Percentiles rank a stretch among this genome's conserved stretches.
phyloP scores from a whole-genome alignment of 495 filamentous ascomycete genomes.

The Talaromyces nanjingensis region DNA sequence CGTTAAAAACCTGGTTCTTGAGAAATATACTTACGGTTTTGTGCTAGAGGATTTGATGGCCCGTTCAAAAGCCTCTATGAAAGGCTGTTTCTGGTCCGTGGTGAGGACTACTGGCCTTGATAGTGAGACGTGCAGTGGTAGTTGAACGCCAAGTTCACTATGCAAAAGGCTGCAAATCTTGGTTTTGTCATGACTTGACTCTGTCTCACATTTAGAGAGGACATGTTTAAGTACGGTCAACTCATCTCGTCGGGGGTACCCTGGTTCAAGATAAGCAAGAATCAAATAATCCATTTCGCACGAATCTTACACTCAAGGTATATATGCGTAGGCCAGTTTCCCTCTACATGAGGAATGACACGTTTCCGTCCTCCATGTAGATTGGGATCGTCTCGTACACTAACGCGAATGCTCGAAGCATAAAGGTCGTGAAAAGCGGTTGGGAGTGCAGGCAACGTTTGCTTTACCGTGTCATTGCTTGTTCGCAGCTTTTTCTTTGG shows the following conservation, averaged over 20 bases:
- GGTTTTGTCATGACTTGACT: slow-evolving; percentile 6
- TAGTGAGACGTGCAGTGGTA: slow-evolving; percentile 84
- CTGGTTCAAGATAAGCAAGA: slow-evolving; percentile 36
- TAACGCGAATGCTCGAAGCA: slow-evolving; percentile 63
- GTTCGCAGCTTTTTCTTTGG: slow-evolving; percentile 27
- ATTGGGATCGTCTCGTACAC: slow-evolving; percentile 70
- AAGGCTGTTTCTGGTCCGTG: slow-evolving; percentile 57
- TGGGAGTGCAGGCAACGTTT: slow-evolving; percentile 73
- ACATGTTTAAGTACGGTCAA: slow-evolving; percentile 45
- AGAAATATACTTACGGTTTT: slow-evolving; percentile 30
- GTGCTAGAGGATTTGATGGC: slow-evolving; percentile 35
- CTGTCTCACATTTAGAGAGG: slow-evolving; percentile 33
- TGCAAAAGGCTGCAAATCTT: slow-evolving; percentile 54
- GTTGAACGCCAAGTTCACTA: slow-evolving; percentile 68
- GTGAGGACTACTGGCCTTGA: slow-evolving; percentile 65
- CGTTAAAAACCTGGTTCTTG: neutral
- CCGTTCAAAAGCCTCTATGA: slow-evolving; percentile 38
- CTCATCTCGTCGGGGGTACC: slow-evolving; percentile 59
- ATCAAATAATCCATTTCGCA: no score
- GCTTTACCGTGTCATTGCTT: neutral
- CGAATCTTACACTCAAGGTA: slow-evolving; percentile 73
- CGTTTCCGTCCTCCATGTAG: slow-evolving; percentile 81
- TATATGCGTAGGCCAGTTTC: slow-evolving; percentile 88
- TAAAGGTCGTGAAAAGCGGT: slow-evolving; percentile 83
- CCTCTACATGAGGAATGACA: slow-evolving; percentile 73